Evolutionary conservation across 257 asterid species (phyloP), one percentile per base, ranked within the genome.

Genomic region (Hygrophila difformis): DNA sequence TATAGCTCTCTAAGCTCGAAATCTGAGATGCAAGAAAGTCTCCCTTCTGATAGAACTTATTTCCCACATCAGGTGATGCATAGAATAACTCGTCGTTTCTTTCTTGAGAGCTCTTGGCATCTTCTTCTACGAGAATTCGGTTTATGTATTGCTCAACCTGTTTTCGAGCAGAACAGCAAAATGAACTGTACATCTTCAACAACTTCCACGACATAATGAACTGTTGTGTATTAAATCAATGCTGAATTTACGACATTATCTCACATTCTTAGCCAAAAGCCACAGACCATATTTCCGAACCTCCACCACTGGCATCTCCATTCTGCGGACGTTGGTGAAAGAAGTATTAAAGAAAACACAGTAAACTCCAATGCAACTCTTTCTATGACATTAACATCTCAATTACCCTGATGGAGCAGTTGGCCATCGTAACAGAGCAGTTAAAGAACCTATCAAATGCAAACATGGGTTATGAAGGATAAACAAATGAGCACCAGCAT

Each of bases 261-360:
- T 62, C 62, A 89, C 98, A 50, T 69, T 86, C 76, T 86, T 91
- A 36, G 96, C 86, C 62, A 85, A 63, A 70, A 91, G 92, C 94
- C 96, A 86, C 23, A 82, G 88, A 24, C 93, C 96, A 53, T 78
- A 75, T 55, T 69, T 75, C 37, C 73, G 76, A 57, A 86, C 93
- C 64, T 91, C 87, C 16, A 91, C 96, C 18, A 86, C 78, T 4
- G 96, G 98, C 94, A 91, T 91, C 72, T 91, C 98, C 96, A 91
- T 91, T 71, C 98, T 89, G 78, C 37, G 49, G 44, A 37, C 35
- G 60, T 62, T 23, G 40, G 59, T 44, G 24, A 67, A 49, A 36
- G 10, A 51, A 18, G 66, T 66, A n/a, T n/a, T n/a, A n/a, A n/a
- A n/a, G 39, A 53, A 60, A 19, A 31, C 50, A 57, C 21, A 46